Evolutionary conservation across 73 alveolate genomes (phyloP).

Genomic region (Durusdinium trenchii): DNA sequence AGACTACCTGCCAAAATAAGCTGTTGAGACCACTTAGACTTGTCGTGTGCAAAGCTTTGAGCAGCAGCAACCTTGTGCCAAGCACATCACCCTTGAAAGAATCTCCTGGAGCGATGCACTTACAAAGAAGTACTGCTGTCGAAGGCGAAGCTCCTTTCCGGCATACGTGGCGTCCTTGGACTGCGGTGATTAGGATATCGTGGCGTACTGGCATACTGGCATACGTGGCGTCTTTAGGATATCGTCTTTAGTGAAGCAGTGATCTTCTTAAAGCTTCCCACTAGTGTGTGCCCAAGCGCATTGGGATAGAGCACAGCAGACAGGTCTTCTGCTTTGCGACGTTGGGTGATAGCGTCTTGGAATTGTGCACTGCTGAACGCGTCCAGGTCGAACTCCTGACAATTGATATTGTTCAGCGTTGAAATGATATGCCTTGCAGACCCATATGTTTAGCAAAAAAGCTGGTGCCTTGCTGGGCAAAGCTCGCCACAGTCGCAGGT

Average conservation of each 20-base stretch:
- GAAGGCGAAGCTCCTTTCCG: constrained; percentile 99
- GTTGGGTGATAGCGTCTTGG: constrained; percentile 97
- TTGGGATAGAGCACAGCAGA: constrained; percentile 99
- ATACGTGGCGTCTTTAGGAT: neutral
- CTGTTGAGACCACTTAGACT: no score
- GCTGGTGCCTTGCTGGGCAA: constrained; percentile 45
- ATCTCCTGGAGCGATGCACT: constrained; percentile 99
- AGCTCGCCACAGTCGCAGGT: constrained; percentile 99
- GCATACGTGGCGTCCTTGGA: constrained; percentile 96
- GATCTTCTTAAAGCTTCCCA: neutral
- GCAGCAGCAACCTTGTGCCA: no score
- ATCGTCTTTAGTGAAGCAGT: neutral
- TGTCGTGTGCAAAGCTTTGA: no score
- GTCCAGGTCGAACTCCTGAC: constrained; percentile 98
- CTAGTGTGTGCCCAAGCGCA: constrained; percentile 89
- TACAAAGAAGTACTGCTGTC: constrained; percentile 99
- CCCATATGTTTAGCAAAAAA: no score
- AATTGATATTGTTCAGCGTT: no score
- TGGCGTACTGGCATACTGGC: neutral
- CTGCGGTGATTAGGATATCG: neutral
- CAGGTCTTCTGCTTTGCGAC: constrained; percentile 99
- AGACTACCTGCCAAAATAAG: neutral
- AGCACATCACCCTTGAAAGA: no score
- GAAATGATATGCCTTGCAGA: no score
- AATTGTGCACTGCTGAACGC: constrained; percentile 98